These are phyloP conservation scores for Aureobasidium mangrovei DNA, from an alignment of 2,329 filamentous ascomycete genomes.

Conservation along the genomic window DNA sequence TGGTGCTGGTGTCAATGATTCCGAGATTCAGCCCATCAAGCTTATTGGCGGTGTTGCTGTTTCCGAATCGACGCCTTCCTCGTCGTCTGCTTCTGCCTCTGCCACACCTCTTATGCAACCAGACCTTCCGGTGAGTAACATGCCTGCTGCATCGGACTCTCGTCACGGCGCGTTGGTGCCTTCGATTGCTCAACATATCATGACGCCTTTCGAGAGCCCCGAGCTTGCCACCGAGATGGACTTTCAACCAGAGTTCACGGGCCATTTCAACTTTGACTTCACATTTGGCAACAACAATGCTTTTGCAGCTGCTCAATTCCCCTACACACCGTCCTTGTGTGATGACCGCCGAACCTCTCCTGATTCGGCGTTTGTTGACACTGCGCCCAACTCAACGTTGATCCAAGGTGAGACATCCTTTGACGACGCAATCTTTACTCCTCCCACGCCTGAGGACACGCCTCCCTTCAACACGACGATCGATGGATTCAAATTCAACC, in stretches of 20 bases:
- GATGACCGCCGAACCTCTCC: constrained; percentile 23
- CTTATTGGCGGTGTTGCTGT: constrained; percentile 52
- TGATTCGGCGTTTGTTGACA: constrained; percentile 13
- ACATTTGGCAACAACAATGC: constrained; percentile 20
- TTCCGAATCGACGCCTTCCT: constrained; percentile 53
- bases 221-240: constrained; percentile 24
- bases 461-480: neutral
- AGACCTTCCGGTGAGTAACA: constrained; percentile 22
- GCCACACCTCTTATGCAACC: constrained; percentile 30
- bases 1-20: constrained; percentile 21
- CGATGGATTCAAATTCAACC: neutral
- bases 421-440: constrained; percentile 43
- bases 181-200: constrained; percentile 24
- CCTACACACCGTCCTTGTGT: constrained; percentile 28
- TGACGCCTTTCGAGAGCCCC: constrained; percentile 21
- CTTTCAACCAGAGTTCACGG: constrained; percentile 25
- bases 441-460: constrained; percentile 45
- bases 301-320: constrained; percentile 18
- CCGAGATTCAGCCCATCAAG: constrained; percentile 31
- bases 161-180: constrained; percentile 25
- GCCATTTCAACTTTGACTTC: constrained; percentile 28
- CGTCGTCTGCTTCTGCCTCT: constrained; percentile 27
- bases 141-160: constrained; percentile 17
- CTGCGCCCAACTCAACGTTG: constrained; percentile 33
- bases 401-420: constrained; percentile 33